Evolutionary conservation across 257 asterid genomes (phyloP).

Genomic region (Jacaranda copaia): DNA sequence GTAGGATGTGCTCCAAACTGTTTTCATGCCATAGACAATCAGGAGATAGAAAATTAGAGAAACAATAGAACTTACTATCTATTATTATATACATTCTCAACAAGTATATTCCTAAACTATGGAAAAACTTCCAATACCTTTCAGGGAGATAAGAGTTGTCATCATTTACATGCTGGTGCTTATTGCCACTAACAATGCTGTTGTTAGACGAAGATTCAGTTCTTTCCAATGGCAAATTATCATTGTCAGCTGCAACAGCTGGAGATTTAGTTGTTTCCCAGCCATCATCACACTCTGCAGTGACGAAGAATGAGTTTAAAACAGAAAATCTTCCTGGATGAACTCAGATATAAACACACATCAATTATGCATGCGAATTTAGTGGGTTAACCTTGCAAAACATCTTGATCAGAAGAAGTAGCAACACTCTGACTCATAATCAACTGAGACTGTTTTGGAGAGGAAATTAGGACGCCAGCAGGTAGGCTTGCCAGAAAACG

Average conservation of each 20-base stretch:
- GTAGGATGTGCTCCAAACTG: constrained; percentile 75
- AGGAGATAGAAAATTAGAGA: constrained; percentile 12
- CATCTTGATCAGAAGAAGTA: constrained; percentile 45
- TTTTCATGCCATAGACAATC: constrained; percentile 35
- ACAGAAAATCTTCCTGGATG: background rate
- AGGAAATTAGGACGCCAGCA: constrained; percentile 42
- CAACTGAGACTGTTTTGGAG: constrained; percentile 50
- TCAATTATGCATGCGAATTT: background rate
- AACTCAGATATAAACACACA: background rate
- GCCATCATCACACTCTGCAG: constrained; percentile 47
- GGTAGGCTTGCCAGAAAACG: constrained; percentile 52
- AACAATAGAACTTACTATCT: background rate
- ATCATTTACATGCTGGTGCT: constrained; percentile 41
- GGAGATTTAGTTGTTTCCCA: constrained; percentile 43
- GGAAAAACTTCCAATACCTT: constrained; percentile 47
- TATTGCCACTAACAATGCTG: constrained; percentile 37
- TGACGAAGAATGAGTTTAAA: background rate
- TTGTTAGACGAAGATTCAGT: constrained; percentile 32
- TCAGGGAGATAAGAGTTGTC: constrained; percentile 48
- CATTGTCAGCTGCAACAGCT: constrained; percentile 31
- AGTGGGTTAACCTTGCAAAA: constrained; percentile 53
- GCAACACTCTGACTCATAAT: constrained; percentile 47
- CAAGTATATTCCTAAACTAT: background rate
- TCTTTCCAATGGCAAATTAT: constrained; percentile 8
- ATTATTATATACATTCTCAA: background rate